A percentile compares a stretch with the other conserved stretches of the same genome.
Evolutionary conservation across 345 rosid species (phyloP).

Genomic region (Crucihimalaya himalaica): DNA sequence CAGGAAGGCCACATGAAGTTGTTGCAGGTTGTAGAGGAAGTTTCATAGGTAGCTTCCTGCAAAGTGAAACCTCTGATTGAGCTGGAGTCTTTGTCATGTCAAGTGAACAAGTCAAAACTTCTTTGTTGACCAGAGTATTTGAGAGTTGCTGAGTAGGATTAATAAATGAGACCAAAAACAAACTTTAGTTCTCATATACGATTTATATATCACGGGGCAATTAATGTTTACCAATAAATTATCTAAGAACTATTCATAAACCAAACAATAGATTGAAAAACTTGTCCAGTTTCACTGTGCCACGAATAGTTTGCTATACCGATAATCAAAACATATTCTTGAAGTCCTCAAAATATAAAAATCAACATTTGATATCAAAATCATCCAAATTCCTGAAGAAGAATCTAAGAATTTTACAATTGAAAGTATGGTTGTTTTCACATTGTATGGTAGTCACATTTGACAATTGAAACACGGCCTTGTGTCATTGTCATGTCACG

Average conservation of each 20-base stretch:
- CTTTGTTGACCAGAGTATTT: too few species aligned
- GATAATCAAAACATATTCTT: background rate
- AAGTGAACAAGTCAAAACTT: too few species aligned
- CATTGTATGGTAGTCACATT: slow-evolving; percentile 38
- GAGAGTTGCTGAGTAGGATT: too few species aligned
- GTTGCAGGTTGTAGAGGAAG: too few species aligned
- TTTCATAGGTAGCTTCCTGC: too few species aligned
- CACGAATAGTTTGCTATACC: background rate
- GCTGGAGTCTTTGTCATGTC: too few species aligned
- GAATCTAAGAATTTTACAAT: slow-evolving; percentile 35
- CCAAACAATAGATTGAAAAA: background rate
- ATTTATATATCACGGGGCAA: background rate
- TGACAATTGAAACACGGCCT: slow-evolving; percentile 41
- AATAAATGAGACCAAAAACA: too few species aligned
- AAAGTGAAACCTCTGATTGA: too few species aligned
- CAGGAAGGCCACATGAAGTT: too few species aligned
- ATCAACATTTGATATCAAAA: background rate
- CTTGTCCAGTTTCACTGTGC: background rate
- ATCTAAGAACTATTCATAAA: background rate
- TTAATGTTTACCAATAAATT: background rate
- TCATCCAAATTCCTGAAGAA: background rate
- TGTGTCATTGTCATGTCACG: slow-evolving; percentile 42
- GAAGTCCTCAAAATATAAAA: background rate
- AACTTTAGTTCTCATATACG: background rate
- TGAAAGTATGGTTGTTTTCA: slow-evolving; percentile 28